Evolutionary conservation across 225 moss, liverwort and hornwort genomes (phyloP), one percentile per base, ranked within the genome.

Genomic region (Pleurozium schreberi): DNA sequence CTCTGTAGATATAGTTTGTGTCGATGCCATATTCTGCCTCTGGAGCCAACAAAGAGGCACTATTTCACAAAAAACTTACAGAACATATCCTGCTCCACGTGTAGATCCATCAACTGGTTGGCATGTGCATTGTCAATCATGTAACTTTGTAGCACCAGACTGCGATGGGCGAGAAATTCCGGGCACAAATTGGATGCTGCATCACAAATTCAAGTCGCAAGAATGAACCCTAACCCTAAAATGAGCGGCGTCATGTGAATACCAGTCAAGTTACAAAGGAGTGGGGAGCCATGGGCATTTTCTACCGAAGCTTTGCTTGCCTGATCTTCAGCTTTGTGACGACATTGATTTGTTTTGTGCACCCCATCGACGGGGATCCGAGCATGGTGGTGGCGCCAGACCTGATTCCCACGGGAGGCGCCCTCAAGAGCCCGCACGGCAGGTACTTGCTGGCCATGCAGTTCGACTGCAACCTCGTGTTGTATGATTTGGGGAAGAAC

Each of bases 401-500:
- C 18, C 11, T 61, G 27, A 90, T 93, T 34, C 83, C 90, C 5
- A 92, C 90, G 3, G 89, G 90, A 34, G 83, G 80, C 26, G 63
- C 75, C 31, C 86, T 92, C 57, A 86, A 80, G 17, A 92, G 92
- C 84, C 62, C 80, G 58, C 88, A 81, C 16, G 88, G 70, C 87
- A 90, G 89, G 82, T 92, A 83, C 81, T 57, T 92, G 83, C 83
- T 93, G 33, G 81, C 88, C 67, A 89, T 92, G 92, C 92, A 93
- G 86, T 92, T 87, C 40, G 94, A 92, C 81, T 92, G 92, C 86
- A 94, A 94, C 87, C 92, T 94, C 33, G 92, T 94, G 71, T 65
- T 93, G 89, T 89, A 92, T 53, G 92, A 93, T 64, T 30, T 90
- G 83, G 76, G n/a, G 81, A 94, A 91, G 90, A 90, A 79, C 61